Evolutionary conservation across 1,139 yeast genomes (phyloP).

Genomic region (Scheffersomyces illinoinensis): DNA sequence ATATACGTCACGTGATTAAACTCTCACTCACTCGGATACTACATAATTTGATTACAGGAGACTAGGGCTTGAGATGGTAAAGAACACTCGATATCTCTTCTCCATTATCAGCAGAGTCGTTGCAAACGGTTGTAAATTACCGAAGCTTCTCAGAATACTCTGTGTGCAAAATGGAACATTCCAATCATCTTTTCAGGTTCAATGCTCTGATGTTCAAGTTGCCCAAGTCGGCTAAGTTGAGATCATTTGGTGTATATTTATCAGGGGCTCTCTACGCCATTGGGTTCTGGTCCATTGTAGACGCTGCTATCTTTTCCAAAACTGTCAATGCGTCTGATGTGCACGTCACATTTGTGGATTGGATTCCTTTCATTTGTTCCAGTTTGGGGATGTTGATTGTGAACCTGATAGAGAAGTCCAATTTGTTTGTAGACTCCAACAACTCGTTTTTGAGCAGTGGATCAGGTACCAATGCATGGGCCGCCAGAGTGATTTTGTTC

Average conservation of each 20-base stretch:
- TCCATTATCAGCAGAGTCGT: neutral
- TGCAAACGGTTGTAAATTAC: neutral
- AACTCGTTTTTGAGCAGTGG: conserved; percentile 52
- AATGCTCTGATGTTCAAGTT: conserved; percentile 48
- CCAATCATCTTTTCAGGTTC: conserved; percentile 49
- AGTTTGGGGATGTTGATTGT: conserved; percentile 90
- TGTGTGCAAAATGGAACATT: conserved; percentile 30
- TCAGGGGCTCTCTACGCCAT: conserved; percentile 80
- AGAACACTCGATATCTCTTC: neutral
- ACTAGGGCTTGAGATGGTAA: neutral
- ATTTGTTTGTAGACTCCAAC: conserved; percentile 60
- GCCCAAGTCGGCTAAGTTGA: conserved; percentile 69
- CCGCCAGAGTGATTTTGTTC: conserved; percentile 85
- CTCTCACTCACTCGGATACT: neutral
- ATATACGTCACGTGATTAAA: neutral
- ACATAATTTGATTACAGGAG: neutral
- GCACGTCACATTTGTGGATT: conserved; percentile 88
- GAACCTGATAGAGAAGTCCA: conserved; percentile 84
- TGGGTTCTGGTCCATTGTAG: conserved; percentile 89
- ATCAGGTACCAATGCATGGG: conserved; percentile 71
- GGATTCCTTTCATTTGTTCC: conserved; percentile 92
- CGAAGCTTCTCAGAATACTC: neutral
- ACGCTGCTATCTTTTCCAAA: conserved; percentile 83
- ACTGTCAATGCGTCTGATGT: conserved; percentile 83
- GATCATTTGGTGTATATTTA: conserved; percentile 73